Percentiles rank a stretch among this genome's conserved stretches.
Conservation (phyloP, 805 yeast species). For the Grigorovia humatica region DNA sequence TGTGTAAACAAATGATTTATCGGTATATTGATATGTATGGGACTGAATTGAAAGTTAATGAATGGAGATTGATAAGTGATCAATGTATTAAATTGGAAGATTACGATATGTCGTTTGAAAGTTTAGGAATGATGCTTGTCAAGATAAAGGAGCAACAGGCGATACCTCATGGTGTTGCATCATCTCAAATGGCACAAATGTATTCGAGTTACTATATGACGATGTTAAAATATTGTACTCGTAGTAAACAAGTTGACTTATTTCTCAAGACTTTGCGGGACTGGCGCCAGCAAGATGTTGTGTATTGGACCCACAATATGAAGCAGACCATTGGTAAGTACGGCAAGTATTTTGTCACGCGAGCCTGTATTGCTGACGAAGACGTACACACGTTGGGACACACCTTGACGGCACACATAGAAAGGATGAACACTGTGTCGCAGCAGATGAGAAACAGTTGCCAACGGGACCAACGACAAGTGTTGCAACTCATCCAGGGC, state of each 20-base stretch:
- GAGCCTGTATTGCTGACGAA: neutral
- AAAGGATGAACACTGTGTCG: neutral
- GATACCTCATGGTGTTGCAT: neutral
- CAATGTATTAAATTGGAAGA: neutral
- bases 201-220: neutral
- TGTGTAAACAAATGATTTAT: neutral
- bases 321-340: neutral
- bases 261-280: neutral
- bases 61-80: neutral
- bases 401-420: no score
- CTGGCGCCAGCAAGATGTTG: neutral
- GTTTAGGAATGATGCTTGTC: neutral
- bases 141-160: neutral
- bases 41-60: neutral
- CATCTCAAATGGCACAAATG: neutral
- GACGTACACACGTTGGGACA: neutral
- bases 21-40: neutral
- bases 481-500: neutral
- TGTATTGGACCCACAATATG: neutral
- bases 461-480: neutral
- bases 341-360: neutral
- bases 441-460: neutral
- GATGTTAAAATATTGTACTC: neutral
- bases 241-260: neutral
- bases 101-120: neutral